phyloP scores from a whole-genome alignment of 306 rosid species.

The Arachis stenosperma region DNA sequence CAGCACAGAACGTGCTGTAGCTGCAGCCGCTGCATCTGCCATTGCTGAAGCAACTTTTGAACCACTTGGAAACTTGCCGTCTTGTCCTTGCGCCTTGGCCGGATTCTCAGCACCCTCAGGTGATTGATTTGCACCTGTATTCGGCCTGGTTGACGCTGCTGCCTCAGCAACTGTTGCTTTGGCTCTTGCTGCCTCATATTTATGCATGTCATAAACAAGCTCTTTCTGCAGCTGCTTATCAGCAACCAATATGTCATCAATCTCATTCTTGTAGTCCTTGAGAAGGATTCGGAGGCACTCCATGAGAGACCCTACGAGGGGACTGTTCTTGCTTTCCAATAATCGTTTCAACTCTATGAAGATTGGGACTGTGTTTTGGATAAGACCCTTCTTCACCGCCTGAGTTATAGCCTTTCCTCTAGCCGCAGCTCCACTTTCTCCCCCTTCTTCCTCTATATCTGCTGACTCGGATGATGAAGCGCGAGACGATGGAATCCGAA shows the following conservation, averaged over 20 bases:
- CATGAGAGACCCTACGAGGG: constrained; percentile 89
- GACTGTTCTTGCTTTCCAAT: constrained; percentile 84
- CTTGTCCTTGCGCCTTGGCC: constrained; percentile 37
- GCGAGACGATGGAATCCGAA: constrained; percentile 63
- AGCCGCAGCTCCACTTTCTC: constrained; percentile 67
- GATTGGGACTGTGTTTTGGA: constrained; percentile 88
- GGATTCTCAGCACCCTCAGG: constrained; percentile 43
- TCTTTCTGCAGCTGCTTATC: constrained; percentile 96
- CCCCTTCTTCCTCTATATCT: constrained; percentile 78
- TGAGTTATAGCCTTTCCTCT: constrained; percentile 81
- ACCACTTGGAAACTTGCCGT: constrained; percentile 41
- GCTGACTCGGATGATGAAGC: constrained; percentile 64
- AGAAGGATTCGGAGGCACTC: constrained; percentile 86
- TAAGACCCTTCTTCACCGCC: constrained; percentile 74
- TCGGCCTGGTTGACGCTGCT: constrained; percentile 48
- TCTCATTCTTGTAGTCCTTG: constrained; percentile 91
- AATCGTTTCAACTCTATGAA: constrained; percentile 87
- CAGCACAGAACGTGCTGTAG: constrained; percentile 81
- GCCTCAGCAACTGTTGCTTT: constrained; percentile 67
- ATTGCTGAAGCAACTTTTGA: constrained; percentile 73
- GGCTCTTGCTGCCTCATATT: constrained; percentile 73
- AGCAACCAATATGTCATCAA: constrained; percentile 85
- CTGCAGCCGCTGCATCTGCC: constrained; percentile 82
- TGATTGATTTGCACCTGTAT: constrained; percentile 43
- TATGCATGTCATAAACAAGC: constrained; percentile 82